Base-by-base conservation (phyloP, 1,284 basidiomycete species). In the Xerocomus amazonicus region DNA sequence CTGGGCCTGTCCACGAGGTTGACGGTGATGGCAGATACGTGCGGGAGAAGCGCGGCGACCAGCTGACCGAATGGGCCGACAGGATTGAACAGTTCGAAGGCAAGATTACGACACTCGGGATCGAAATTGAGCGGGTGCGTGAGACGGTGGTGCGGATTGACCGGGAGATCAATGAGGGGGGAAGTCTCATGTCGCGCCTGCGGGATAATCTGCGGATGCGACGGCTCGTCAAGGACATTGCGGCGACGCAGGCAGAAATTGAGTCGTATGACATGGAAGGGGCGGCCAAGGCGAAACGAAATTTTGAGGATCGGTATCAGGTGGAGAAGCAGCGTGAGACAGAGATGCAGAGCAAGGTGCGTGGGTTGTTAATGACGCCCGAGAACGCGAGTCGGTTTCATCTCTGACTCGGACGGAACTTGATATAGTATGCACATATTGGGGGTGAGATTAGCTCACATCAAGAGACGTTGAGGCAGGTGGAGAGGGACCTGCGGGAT, bases 151-250 rank as follows among this genome's bases (percentile, higher is more conserved):
- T 71, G 29, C 70, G 68, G 31, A 76, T 88, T 35, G 83, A 88
- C 59, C 83, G 80, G 60, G 85, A 87, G 61, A 83, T 91, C 65
- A 81, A 81, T 60, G 82, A 87, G 57, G 80, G 87, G 46, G 84
- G 82, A 43, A 79, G 83, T 35, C 79, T 79, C 13, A 69, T 84
- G 43, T 78, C 81, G 16, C 95, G 90, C 66, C 75, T 97, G 56
- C 82, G 86, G 53, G 89, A 93, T 66, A 99, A 98, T 65, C 73
- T 95, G 39, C 84, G 89, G 9, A 83, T 90, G 54, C 78, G 92
- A 45, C 80, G 81, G 60, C 75, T 93, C 40, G 74, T 76, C 51
- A 75, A 76, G 48, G 82, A 90, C 43, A 87, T 97, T 17, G 72
- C 73, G 26, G 73, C 73, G 0, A 83, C 88, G 9, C 80, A 92